These are phyloP conservation scores for Gloeopeniophorella convolvens DNA, from an alignment of 768 basidiomycete genomes.

Conservation along the genomic window DNA sequence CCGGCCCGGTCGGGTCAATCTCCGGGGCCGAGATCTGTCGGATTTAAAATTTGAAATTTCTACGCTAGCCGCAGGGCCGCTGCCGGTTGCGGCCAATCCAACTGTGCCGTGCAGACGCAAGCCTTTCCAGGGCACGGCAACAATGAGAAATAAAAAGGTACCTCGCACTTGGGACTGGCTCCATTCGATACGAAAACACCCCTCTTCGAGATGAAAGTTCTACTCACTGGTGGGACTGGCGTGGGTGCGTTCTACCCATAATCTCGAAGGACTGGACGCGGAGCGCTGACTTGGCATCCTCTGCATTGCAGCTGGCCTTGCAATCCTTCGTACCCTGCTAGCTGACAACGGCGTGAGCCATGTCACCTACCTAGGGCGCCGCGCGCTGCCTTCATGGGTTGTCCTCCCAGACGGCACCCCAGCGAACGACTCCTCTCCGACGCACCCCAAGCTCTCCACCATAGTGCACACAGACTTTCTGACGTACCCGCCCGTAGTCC, in stretches of 20 bases:
- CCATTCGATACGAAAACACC: too few relatives aligned
- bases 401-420: not conserved
- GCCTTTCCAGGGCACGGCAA: too few relatives aligned
- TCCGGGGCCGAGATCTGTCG: too few relatives aligned
- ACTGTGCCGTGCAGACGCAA: too few relatives aligned
- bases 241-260: not conserved
- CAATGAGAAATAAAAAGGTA: too few relatives aligned
- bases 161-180: too few relatives aligned
- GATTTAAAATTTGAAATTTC: too few relatives aligned
- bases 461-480: constrained; percentile 15
- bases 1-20: too few relatives aligned
- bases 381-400: constrained; percentile 8
- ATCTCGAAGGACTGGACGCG: not conserved
- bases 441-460: constrained; percentile 9
- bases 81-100: too few relatives aligned
- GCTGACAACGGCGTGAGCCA: constrained; percentile 13
- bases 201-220: too few relatives aligned
- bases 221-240: constrained; percentile 4
- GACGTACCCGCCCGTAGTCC: constrained; percentile 10
- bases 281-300: not conserved
- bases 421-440: not conserved
- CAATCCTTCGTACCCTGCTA: constrained; percentile 15
- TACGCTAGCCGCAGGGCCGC: too few relatives aligned
- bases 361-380: constrained; percentile 21
- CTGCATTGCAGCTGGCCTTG: constrained; percentile 19